Evolutionary conservation across 768 basidiomycete genomes (phyloP).

Genomic region (Auricularia auricula-judae): DNA sequence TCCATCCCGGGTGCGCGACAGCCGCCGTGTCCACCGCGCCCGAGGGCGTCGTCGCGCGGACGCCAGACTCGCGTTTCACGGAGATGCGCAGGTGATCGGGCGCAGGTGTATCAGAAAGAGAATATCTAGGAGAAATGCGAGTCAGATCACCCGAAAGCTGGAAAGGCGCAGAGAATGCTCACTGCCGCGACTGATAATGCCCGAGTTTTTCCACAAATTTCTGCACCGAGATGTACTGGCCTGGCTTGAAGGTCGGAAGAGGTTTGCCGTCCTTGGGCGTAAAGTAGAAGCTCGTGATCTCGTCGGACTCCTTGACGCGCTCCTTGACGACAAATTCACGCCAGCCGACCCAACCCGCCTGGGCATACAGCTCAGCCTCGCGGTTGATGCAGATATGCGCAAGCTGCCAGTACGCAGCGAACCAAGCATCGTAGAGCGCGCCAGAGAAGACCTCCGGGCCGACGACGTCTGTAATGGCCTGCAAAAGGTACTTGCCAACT

Average conservation of each 20-base stretch:
- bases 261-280: background rate
- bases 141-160: background rate
- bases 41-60: background rate
- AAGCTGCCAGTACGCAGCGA: constrained; percentile 10
- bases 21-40: no score
- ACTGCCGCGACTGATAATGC: background rate
- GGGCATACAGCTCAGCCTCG: background rate
- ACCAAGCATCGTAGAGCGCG: constrained; percentile 13
- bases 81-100: background rate
- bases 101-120: background rate
- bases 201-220: background rate
- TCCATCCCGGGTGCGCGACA: background rate
- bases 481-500: constrained; percentile 13
- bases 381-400: background rate
- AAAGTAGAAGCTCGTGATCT: background rate
- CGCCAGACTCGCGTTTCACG: background rate
- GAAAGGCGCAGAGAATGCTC: background rate
- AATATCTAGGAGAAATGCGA: background rate
- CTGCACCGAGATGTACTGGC: constrained; percentile 1
- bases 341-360: background rate
- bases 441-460: constrained; percentile 10
- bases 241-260: background rate
- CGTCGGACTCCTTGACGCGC: background rate
- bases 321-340: background rate
- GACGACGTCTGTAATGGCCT: constrained; percentile 11